phyloP scores from a whole-genome alignment of 2,329 filamentous ascomycete species.

The Ascochyta pisi region DNA sequence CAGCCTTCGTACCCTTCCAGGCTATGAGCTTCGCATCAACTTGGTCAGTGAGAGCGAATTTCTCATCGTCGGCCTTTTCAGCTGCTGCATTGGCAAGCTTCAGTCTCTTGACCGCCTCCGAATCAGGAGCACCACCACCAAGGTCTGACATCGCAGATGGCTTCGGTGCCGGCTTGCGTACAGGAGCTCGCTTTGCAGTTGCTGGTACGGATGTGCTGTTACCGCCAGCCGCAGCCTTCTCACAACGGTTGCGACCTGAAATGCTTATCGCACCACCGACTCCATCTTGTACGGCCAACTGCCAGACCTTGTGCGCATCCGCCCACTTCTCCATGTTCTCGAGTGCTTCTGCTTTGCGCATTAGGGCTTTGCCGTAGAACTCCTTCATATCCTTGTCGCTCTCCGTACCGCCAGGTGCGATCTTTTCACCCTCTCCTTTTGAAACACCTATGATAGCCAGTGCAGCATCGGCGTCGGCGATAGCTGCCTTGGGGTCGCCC shows the following conservation, averaged over 20 bases:
- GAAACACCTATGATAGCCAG: conserved; percentile 79
- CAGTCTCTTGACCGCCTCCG: conserved; percentile 81
- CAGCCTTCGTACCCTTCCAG: conserved; percentile 91
- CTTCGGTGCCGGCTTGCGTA: conserved; percentile 35
- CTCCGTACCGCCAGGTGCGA: conserved; percentile 68
- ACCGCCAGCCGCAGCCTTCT: conserved; percentile 71
- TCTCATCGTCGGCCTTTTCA: conserved; percentile 88
- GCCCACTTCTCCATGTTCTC: conserved; percentile 95
- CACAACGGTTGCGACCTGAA: conserved; percentile 86
- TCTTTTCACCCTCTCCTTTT: conserved; percentile 79
- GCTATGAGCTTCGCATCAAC: conserved; percentile 79
- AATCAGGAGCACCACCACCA: conserved; percentile 57
- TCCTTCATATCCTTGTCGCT: conserved; percentile 84
- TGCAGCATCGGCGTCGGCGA: conserved; percentile 82
- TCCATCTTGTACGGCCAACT: conserved; percentile 79
- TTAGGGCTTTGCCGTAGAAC: conserved; percentile 90
- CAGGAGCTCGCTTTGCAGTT: conserved; percentile 36
- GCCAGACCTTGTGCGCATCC: conserved; percentile 83
- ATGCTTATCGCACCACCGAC: conserved; percentile 85
- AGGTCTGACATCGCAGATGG: conserved; percentile 54
- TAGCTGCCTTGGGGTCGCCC: conserved; percentile 86
- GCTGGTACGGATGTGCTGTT: conserved; percentile 26
- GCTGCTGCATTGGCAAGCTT: conserved; percentile 85
- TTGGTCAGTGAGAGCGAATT: conserved; percentile 83
- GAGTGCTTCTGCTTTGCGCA: conserved; percentile 92